Evolutionary conservation across 108 stramenopile genomes (phyloP), one percentile per base, ranked within the genome.

Genomic region (Aurantiochytrium sp.): DNA sequence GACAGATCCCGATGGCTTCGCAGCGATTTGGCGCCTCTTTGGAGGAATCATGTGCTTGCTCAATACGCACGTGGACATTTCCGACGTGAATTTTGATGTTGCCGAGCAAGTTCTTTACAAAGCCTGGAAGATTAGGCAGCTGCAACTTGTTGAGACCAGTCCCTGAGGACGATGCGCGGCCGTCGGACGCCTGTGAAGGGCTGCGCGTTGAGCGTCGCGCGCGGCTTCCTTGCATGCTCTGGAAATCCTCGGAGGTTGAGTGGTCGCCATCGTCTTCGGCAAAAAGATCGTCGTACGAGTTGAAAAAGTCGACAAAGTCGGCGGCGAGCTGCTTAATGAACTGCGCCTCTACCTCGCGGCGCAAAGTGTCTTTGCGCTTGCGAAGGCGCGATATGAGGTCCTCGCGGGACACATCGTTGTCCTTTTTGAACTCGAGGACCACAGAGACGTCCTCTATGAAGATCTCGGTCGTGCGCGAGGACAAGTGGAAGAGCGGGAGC

Each of bases 381-480:
- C 51, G 76, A 12, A 83, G 23, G 12, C 76, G 45, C 18, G 45
- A 12, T 10, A 83, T 53, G 18, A 83, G 76, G 51, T 83, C 49
- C 76, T 83, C 76, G 49, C 76, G 76, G 10, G 76, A 55, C n/a
- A 83, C 76, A 23, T 83, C 76, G 45, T 47, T 83, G 76, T 83
- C 76, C 28, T 83, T 45, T 23, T 83, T 83, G 49, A 83, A 53
- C 76, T 83, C 76, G n/a, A 83, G 51, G 12, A 83, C 76, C 10
- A 83, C 51, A 6, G 76, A 83, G 19, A 83, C 51, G 51, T 83
- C 76, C n/a, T 83, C 76, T 6, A 83, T 53, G 51, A 25, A 83
- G 49, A 83, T 53, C 4, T 53, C 51, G n/a, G 51, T 53, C 18
- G 6, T 47, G 16, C 51, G 45, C 28, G 45, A 12, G 19, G 76